Evolutionary conservation across 2,329 filamentous ascomycete genomes (phyloP), one percentile per base, ranked within the genome.

Genomic region (Diaporthe citri): DNA sequence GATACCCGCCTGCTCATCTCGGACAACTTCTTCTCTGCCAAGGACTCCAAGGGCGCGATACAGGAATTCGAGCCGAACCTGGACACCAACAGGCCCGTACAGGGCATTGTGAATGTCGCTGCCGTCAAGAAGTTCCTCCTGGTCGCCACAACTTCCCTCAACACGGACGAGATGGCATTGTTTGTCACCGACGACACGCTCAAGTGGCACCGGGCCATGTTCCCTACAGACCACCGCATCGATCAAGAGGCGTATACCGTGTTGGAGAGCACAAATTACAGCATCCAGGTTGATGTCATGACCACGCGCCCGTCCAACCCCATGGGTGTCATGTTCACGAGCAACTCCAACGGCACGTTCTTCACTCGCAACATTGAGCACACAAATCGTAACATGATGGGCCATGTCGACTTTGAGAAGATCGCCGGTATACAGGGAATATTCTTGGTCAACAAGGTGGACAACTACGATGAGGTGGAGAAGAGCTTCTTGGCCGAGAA

Each of bases 301-400:
- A 95, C 93, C 1, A 87, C 87, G 52, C 87, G 86, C 59, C 89
- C 89, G 17, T 89, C 88, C 1, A 90, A 90, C 51, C 90, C 93
- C 0, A 96, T 98, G 90, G 97, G 97, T 46, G 92, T 94, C 15
- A 88, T 99, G 74, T 96, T 98, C 81, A 97, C 95, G 8, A 98
- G 96, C 82, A 99, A 99, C 82, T 98, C 96, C 43, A 97, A 98
- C 82, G 97, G 97, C 76, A 98, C 95, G 3, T 98, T 96, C 83
- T 99, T 98, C 82, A 97, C 94, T 2, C 92, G 93, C 80, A 98
- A 98, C 80, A 90, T 96, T 73, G 94, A 97, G 75, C 93, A 98
- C 82, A 98, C 96, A 46, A 98, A 99, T 83, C 93, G 96, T 79
- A 94, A 96, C 80, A 79, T 82, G 13, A 85, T 86, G 39, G 95